Evolutionary conservation across 208 protist genomes (phyloP).

Genomic region (Acanthamoeba triangularis): DNA sequence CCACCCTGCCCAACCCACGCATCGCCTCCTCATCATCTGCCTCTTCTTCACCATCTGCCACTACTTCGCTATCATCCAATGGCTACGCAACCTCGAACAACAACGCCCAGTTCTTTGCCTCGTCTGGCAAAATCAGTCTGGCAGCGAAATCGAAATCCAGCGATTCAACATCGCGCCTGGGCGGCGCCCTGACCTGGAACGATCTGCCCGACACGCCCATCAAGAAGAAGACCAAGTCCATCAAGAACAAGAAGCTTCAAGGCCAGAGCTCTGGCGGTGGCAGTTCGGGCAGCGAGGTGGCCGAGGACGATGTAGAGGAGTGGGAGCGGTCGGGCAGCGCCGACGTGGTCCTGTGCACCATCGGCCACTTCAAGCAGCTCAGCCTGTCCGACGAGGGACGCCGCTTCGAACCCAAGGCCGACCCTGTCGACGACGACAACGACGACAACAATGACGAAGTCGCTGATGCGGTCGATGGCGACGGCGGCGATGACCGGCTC

Average conservation of each 20-base stretch:
- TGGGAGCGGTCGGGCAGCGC: background rate
- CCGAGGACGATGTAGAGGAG: background rate
- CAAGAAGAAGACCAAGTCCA: background rate
- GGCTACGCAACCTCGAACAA: background rate
- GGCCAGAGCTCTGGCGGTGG: background rate
- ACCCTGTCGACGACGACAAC: background rate
- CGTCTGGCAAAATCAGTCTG: background rate
- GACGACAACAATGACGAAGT: background rate
- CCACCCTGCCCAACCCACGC: too few relatives aligned
- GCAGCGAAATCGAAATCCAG: background rate
- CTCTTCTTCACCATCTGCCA: too few relatives aligned
- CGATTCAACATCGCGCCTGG: background rate
- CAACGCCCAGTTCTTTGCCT: background rate
- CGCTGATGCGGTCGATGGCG: background rate
- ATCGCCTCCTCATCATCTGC: too few relatives aligned
- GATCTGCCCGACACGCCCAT: background rate
- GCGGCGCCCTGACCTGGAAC: background rate
- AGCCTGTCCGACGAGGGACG: slow-evolving; percentile 14
- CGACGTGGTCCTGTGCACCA: slow-evolving; percentile 2
- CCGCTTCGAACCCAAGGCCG: background rate
- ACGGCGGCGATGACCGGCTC: background rate
- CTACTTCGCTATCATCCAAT: background rate
- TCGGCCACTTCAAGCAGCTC: slow-evolving; percentile 31
- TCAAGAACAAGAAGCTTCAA: background rate
- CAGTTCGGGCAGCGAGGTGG: background rate